Conservation (phyloP, 306 rosid genomes). For the Vigna mungo region DNA sequence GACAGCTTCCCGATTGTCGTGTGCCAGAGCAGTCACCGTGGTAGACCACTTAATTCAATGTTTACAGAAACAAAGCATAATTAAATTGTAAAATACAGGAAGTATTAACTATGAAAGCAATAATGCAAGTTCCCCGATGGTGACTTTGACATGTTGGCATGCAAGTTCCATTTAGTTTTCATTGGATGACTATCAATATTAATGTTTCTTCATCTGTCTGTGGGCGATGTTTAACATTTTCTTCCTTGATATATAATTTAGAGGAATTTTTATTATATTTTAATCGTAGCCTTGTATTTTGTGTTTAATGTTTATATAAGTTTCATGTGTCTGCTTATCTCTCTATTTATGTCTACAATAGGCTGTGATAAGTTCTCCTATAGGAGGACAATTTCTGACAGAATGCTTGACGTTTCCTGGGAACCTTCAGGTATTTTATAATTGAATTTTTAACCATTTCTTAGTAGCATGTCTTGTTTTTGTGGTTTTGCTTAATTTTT, state of each 20-base stretch:
- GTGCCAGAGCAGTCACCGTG: no score
- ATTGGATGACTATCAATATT: background rate
- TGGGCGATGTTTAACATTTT: constrained; percentile 6
- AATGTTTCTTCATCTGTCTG: constrained; percentile 23
- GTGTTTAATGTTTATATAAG: background rate
- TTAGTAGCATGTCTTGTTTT: background rate
- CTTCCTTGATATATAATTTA: constrained; percentile 21
- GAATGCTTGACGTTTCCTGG: constrained; percentile 92
- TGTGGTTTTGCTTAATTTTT: background rate
- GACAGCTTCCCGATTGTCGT: no score
- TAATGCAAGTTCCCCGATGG: no score
- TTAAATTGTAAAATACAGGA: no score
- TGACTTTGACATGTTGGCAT: background rate
- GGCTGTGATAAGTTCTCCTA: constrained; percentile 91
- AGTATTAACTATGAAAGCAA: no score
- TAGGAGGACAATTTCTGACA: constrained; percentile 96
- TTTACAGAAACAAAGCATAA: no score
- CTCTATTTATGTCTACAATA: constrained; percentile 40
- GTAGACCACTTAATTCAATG: no score
- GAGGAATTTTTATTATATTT: constrained; percentile 11
- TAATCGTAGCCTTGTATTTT: background rate
- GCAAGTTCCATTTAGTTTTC: background rate
- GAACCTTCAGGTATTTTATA: constrained; percentile 81
- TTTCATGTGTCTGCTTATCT: constrained; percentile 12
- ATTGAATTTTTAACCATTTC: background rate